phyloP scores from a whole-genome alignment of 169 alveolate species.

The Plasmodium gallinaceum region DNA sequence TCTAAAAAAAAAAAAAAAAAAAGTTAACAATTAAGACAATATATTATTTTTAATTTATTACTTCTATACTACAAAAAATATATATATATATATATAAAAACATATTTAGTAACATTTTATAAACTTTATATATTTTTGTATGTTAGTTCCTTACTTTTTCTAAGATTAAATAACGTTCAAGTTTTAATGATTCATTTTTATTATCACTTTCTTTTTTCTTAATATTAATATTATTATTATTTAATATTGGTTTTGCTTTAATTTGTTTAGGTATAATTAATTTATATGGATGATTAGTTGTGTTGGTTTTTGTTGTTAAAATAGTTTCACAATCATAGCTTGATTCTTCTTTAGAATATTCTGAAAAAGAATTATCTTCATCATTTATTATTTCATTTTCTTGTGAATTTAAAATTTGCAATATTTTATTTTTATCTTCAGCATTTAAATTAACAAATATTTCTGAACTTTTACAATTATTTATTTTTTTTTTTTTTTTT shows the following conservation, averaged over 20 bases:
- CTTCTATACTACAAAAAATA: slow-evolving; percentile 14
- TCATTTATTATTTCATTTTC: slow-evolving; percentile 19
- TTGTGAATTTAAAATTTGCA: slow-evolving; percentile 49
- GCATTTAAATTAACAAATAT: slow-evolving; percentile 19
- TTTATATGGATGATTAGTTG: slow-evolving; percentile 84
- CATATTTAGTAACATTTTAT: neutral
- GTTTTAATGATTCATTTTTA: slow-evolving; percentile 5
- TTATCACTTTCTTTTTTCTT: neutral
- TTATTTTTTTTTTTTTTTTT: slow-evolving; percentile 45
- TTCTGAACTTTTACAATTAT: slow-evolving; percentile 5
- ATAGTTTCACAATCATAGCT: slow-evolving; percentile 85
- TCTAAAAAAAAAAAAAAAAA: slow-evolving; percentile 29
- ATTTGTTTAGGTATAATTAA: slow-evolving; percentile 73
- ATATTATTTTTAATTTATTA: too few species aligned
- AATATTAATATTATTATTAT: neutral
- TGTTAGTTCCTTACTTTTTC: slow-evolving; percentile 33
- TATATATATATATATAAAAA: slow-evolving; percentile 12
- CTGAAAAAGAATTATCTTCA: neutral
- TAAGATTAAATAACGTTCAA: slow-evolving; percentile 42
- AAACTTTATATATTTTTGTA: neutral
- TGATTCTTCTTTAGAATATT: slow-evolving; percentile 1
- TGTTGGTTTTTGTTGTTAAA: slow-evolving; percentile 85
- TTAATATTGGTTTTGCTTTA: slow-evolving; percentile 8
- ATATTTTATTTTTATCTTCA: slow-evolving; percentile 49
- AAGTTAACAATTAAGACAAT: neutral